phyloP scores from a whole-genome alignment of 805 yeast species.

The Yamadazyma insecticola region DNA sequence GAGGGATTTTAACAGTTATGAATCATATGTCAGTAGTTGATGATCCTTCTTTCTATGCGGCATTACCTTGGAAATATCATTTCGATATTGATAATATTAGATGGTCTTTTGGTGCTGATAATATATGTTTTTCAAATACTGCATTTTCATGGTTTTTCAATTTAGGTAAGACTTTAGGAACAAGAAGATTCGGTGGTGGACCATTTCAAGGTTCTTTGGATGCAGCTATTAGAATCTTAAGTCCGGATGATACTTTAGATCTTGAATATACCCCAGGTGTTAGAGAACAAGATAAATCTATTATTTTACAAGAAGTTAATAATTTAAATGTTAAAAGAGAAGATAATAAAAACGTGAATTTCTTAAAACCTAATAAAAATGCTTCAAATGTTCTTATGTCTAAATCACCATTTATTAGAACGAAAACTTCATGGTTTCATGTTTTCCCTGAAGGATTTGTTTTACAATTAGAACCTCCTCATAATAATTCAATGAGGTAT shows the following conservation, averaged over 20 bases:
- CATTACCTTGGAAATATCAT: conserved; percentile 68
- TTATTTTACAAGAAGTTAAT: conserved; percentile 33
- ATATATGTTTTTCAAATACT: conserved; percentile 71
- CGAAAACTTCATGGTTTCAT: conserved; percentile 84
- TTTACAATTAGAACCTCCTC: conserved; percentile 76
- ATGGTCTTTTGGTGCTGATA: conserved; percentile 94
- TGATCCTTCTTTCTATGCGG: conserved; percentile 89
- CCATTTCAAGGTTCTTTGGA: conserved; percentile 90
- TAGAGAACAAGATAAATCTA: conserved; percentile 26
- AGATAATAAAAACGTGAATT: conserved; percentile 15
- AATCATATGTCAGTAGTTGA: conserved; percentile 91
- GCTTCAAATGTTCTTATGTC: conserved; percentile 28
- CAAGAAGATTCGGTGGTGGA: conserved; percentile 86
- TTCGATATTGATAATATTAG: conserved; percentile 62
- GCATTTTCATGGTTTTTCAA: conserved; percentile 62
- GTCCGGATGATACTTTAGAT: conserved; percentile 69
- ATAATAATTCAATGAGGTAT: conserved; percentile 82
- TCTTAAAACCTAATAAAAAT: conserved; percentile 25
- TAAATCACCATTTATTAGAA: conserved; percentile 51
- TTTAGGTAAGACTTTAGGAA: conserved; percentile 82
- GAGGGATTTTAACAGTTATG: conserved; percentile 83
- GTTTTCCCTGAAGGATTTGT: conserved; percentile 95
- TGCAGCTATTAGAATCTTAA: conserved; percentile 73
- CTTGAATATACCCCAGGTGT: conserved; percentile 24
- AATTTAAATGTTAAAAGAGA: no score